Conservation (phyloP, 2,329 filamentous ascomycete genomes). For the Helotiales sp. region DNA sequence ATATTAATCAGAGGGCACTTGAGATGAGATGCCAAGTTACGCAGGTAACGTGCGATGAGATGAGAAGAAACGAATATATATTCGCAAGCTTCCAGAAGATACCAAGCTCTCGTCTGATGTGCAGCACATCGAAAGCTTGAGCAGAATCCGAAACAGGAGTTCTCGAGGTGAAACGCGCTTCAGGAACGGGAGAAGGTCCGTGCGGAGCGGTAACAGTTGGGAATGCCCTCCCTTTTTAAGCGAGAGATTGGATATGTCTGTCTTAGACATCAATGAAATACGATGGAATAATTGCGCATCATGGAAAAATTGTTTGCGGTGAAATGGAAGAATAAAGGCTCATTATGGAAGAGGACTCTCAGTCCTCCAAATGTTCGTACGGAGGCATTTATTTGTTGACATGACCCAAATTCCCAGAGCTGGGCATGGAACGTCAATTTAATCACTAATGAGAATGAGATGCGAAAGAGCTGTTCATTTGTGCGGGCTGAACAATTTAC, state of each 20-base stretch:
- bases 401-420: not conserved
- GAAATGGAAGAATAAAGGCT: too few relatives aligned
- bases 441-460: not conserved
- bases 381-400: not conserved
- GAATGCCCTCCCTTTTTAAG: constrained; percentile 10
- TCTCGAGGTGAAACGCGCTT: constrained; percentile 14
- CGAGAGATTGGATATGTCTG: too few relatives aligned
- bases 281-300: too few relatives aligned
- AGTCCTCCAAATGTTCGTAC: too few relatives aligned
- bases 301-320: too few relatives aligned
- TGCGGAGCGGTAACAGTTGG: constrained; percentile 2
- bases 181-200: constrained; percentile 7
- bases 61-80: constrained; percentile 9
- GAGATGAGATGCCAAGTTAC: too few relatives aligned
- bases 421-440: not conserved
- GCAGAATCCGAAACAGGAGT: constrained; percentile 4
- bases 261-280: too few relatives aligned
- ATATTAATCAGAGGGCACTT: too few relatives aligned
- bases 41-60: not conserved
- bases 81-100: not conserved
- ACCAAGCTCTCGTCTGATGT: not conserved
- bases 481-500: not conserved
- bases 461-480: not conserved
- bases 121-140: constrained; percentile 9
- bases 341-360: too few relatives aligned